Evolutionary conservation across 768 basidiomycete genomes (phyloP).

Genomic region (Termitomyces sp.): DNA sequence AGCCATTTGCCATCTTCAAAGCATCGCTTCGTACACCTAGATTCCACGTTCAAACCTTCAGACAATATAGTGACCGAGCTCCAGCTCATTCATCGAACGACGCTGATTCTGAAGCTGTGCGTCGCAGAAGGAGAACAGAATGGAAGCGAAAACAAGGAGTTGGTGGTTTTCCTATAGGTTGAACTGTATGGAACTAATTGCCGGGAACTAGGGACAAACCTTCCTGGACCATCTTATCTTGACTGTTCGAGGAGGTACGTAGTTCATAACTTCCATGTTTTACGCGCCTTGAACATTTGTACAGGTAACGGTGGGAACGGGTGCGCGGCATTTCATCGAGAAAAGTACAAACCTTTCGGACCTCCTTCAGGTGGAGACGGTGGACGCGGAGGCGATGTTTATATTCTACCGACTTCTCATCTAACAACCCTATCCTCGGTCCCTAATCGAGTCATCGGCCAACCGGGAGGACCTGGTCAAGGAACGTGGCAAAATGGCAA

Average conservation of each 20-base stretch:
- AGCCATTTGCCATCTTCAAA: conserved; percentile 5
- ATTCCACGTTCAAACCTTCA: neutral
- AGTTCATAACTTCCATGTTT: neutral
- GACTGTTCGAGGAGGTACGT: conserved; percentile 71
- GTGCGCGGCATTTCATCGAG: conserved; percentile 89
- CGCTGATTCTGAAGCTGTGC: conserved; percentile 34
- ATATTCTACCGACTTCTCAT: conserved; percentile 73
- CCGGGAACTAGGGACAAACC: conserved; percentile 53
- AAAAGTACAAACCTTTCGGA: conserved; percentile 78
- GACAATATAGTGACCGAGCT: conserved; percentile 1
- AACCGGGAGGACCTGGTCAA: conserved; percentile 66
- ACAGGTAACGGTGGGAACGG: conserved; percentile 89
- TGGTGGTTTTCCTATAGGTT: conserved; percentile 17
- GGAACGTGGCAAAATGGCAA: conserved; percentile 89
- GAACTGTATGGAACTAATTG: conserved; percentile 6
- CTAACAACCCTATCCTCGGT: conserved; percentile 78
- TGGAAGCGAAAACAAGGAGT: conserved; percentile 76
- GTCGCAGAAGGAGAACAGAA: conserved; percentile 57
- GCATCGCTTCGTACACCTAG: conserved; percentile 2
- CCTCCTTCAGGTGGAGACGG: conserved; percentile 95
- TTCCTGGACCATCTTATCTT: conserved; percentile 84
- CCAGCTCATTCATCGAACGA: conserved; percentile 10
- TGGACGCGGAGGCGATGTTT: conserved; percentile 84
- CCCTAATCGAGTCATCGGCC: conserved; percentile 61
- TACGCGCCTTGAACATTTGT: conserved; percentile 1